These are phyloP conservation scores for Hypomyces rosellus DNA, from an alignment of 2,329 filamentous ascomycete species.

Conservation along the genomic window DNA sequence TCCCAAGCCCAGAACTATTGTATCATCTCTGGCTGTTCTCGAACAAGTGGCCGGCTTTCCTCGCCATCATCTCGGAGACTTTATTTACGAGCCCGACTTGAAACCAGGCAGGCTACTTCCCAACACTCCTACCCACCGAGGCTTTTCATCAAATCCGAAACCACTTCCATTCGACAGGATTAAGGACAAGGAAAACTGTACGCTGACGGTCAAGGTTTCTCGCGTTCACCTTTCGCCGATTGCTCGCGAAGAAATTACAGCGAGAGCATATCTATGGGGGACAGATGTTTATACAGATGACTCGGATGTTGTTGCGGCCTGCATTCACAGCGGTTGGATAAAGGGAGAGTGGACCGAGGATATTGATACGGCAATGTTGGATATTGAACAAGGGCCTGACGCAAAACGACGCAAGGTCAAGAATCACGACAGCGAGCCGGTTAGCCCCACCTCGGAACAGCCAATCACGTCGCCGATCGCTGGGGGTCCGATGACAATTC, in stretches of 20 bases:
- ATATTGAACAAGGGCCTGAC: slow-evolving; percentile 36
- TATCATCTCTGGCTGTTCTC: slow-evolving; percentile 65
- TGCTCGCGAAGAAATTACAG: slow-evolving; percentile 76
- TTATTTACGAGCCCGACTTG: slow-evolving; percentile 69
- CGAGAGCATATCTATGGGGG: slow-evolving; percentile 78
- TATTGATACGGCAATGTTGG: slow-evolving; percentile 63
- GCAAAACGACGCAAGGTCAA: slow-evolving; percentile 28
- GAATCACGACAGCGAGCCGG: slow-evolving; percentile 20
- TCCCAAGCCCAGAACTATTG: slow-evolving; percentile 57
- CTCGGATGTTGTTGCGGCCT: slow-evolving; percentile 85
- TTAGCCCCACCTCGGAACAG: slow-evolving; percentile 33
- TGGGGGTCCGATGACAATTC: slow-evolving; percentile 57
- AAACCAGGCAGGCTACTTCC: slow-evolving; percentile 43
- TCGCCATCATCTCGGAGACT: slow-evolving; percentile 76
- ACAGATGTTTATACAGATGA: slow-evolving; percentile 95
- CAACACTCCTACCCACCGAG: slow-evolving; percentile 32
- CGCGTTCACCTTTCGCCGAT: slow-evolving; percentile 64
- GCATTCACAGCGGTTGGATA: slow-evolving; percentile 90
- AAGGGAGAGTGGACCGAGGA: slow-evolving; percentile 80
- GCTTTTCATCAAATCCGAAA: slow-evolving; percentile 53
- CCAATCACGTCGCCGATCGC: slow-evolving; percentile 48
- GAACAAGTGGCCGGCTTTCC: slow-evolving; percentile 64
- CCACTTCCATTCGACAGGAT: slow-evolving; percentile 70
- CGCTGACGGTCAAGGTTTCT: slow-evolving; percentile 80
- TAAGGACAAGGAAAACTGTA: slow-evolving; percentile 77